phyloP scores from a whole-genome alignment of 176 grass and related monocot species.

The Musa acuminata region DNA sequence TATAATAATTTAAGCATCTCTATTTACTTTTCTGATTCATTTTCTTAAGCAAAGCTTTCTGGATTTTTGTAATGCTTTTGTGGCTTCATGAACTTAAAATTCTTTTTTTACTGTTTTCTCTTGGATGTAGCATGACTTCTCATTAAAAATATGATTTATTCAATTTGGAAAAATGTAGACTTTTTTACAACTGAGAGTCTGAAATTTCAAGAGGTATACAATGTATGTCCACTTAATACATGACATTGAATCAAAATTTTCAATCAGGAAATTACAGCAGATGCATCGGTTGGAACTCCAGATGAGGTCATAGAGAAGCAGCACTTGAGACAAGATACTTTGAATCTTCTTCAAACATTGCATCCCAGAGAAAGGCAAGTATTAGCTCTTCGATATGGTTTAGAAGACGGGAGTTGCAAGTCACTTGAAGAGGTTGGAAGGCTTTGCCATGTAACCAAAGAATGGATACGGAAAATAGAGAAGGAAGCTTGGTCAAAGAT shows the following conservation, averaged over 20 bases:
- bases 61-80: too few relatives aligned
- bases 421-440: constrained; percentile 66
- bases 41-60: too few relatives aligned
- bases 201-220: neutral
- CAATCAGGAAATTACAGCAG: constrained; percentile 57
- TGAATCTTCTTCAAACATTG: constrained; percentile 44
- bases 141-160: too few relatives aligned
- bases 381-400: constrained; percentile 46
- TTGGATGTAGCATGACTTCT: too few relatives aligned
- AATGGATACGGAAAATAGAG: constrained; percentile 89
- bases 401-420: constrained; percentile 58
- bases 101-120: too few relatives aligned
- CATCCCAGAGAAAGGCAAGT: constrained; percentile 49
- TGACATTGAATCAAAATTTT: neutral
- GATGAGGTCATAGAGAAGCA: constrained; percentile 37
- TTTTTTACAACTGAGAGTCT: too few relatives aligned
- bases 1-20: too few relatives aligned
- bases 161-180: too few relatives aligned
- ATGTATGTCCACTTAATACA: neutral
- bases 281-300: constrained; percentile 27
- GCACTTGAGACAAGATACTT: constrained; percentile 42
- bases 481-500: constrained; percentile 57
- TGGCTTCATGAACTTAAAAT: too few relatives aligned
- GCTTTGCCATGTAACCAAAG: constrained; percentile 52
- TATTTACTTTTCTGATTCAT: too few relatives aligned